Evolutionary conservation across 768 basidiomycete genomes (phyloP).

Genomic region (Tephrocybe sp.): DNA sequence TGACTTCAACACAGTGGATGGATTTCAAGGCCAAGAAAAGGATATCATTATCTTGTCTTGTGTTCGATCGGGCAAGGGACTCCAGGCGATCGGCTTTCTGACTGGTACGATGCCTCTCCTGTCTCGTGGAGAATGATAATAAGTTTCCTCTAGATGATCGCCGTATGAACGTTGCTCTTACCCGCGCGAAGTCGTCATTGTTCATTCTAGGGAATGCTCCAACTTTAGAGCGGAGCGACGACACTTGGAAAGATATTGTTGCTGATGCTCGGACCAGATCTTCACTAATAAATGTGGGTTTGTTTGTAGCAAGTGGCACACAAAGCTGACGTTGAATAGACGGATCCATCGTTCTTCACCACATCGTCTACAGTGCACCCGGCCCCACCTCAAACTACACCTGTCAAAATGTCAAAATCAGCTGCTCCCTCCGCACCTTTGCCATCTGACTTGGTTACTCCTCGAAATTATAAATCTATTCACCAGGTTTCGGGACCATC

Average conservation of each 20-base stretch:
- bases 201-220: slow-evolving; percentile 91
- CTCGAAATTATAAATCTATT: slow-evolving; percentile 17
- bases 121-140: not conserved
- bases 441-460: slow-evolving; percentile 19
- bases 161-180: slow-evolving; percentile 98
- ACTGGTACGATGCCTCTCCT: slow-evolving; percentile 48
- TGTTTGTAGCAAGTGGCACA: not conserved
- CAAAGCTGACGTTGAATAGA: slow-evolving; percentile 16
- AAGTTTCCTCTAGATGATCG: slow-evolving; percentile 53
- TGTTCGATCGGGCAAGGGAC: slow-evolving; percentile 88
- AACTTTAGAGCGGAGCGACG: slow-evolving; percentile 85
- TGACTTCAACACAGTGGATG: slow-evolving; percentile 97
- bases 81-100: slow-evolving; percentile 85
- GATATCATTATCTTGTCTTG: slow-evolving; percentile 97
- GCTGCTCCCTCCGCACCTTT: slow-evolving; percentile 9
- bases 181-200: slow-evolving; percentile 92
- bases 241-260: slow-evolving; percentile 77
- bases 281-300: slow-evolving; percentile 59
- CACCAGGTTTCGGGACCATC: slow-evolving; percentile 4
- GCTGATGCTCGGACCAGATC: slow-evolving; percentile 69
- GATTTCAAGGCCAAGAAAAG: slow-evolving; percentile 99
- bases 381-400: slow-evolving; percentile 22
- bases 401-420: slow-evolving; percentile 10
- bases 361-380: slow-evolving; percentile 7
- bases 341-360: slow-evolving; percentile 27